Conservation (phyloP, 2,329 filamentous ascomycete species). For the Periconia sp. region DNA sequence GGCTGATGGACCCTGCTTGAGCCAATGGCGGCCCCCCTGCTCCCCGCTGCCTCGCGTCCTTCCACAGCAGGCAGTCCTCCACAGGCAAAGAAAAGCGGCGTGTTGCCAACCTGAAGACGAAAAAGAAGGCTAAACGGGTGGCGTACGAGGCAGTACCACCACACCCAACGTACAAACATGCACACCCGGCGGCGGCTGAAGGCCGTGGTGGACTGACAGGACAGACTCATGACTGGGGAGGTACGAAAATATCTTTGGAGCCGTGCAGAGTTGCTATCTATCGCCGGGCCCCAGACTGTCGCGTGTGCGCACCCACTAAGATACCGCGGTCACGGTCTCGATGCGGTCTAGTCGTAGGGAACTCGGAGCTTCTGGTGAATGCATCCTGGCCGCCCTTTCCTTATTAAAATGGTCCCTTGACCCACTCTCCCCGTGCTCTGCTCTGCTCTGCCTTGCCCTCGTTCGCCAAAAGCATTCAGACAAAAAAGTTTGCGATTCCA, state of each 20-base stretch:
- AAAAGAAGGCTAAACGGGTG: too few relatives aligned
- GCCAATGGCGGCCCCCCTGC: too few relatives aligned
- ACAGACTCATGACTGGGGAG: too few relatives aligned
- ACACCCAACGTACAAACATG: too few relatives aligned
- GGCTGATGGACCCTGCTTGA: too few relatives aligned
- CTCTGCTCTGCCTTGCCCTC: not conserved
- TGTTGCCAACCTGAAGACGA: too few relatives aligned
- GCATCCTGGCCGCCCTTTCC: conserved; percentile 26
- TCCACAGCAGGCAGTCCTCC: too few relatives aligned
- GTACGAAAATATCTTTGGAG: conserved; percentile 3
- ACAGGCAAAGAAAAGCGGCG: too few relatives aligned
- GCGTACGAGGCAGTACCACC: too few relatives aligned
- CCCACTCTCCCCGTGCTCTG: conserved; percentile 15
- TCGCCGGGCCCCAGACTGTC: conserved; percentile 25
- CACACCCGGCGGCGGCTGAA: too few relatives aligned
- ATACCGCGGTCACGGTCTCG: conserved; percentile 9
- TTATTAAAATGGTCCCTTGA: conserved; percentile 25
- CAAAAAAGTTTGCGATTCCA: not conserved
- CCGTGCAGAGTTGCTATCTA: conserved; percentile 7
- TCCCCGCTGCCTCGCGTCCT: too few relatives aligned
- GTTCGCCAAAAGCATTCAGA: conserved; percentile 13
- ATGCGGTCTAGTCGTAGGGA: conserved; percentile 17
- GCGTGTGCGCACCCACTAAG: conserved; percentile 25
- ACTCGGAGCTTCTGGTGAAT: conserved; percentile 11
- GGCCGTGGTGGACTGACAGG: too few relatives aligned